Conservation (phyloP, 345 rosid species). For the Eutrema heterophyllum region DNA sequence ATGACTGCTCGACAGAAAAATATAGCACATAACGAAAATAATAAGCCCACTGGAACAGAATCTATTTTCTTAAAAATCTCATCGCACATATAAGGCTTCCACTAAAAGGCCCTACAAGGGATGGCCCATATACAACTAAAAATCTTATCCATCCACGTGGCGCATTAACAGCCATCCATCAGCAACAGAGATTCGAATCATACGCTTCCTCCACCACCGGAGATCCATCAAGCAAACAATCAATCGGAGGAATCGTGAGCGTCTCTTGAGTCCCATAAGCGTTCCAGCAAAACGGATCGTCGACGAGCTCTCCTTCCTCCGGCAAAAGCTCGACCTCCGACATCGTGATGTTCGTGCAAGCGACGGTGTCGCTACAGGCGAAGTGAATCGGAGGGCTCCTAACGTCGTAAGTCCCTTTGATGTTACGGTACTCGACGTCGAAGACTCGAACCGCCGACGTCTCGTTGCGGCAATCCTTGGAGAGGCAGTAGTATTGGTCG, state of each 20-base stretch:
- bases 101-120: conserved; percentile 53
- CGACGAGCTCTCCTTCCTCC: conserved; percentile 74
- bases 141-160: background rate
- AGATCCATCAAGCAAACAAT: conserved; percentile 72
- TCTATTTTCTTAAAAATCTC: conserved; percentile 18
- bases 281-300: conserved; percentile 97
- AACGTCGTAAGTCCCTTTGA: conserved; percentile 88
- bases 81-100: conserved; percentile 65
- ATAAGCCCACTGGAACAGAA: background rate
- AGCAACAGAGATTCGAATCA: conserved; percentile 42
- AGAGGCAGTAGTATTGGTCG: conserved; percentile 80
- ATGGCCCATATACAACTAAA: conserved; percentile 38
- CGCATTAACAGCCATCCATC: background rate
- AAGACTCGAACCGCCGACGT: conserved; percentile 81
- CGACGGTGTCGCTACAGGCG: conserved; percentile 87
- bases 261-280: conserved; percentile 90
- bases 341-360: conserved; percentile 89
- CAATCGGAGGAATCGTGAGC: conserved; percentile 68
- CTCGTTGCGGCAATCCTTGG: conserved; percentile 65
- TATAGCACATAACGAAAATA: background rate
- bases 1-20: background rate
- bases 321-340: conserved; percentile 93
- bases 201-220: conserved; percentile 41
- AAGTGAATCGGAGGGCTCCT: conserved; percentile 79
- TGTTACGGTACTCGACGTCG: conserved; percentile 62